Evolutionary conservation across 768 basidiomycete species (phyloP), one percentile per base, ranked within the genome.

Genomic region (Boletus edulis): DNA sequence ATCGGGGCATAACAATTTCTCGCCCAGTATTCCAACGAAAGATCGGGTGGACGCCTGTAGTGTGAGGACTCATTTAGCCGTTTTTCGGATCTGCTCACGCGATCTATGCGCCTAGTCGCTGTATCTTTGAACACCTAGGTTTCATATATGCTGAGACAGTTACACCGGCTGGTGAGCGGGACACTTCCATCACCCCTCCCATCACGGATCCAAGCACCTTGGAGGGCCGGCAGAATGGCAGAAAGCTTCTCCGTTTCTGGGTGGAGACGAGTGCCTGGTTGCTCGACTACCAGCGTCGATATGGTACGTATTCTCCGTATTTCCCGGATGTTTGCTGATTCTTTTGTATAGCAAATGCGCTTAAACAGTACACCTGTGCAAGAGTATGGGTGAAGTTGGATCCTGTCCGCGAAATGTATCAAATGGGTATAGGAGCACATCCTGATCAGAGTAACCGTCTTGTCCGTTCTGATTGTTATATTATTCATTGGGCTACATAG

Each of bases 221-320:
- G 10, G 70, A 75, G 38, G 85, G 85, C 17, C 78, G 71, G 54
- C 74, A 76, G 52, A 81, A 77, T 56, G 78, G 85, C 5, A 78
- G 79, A 22, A 85, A 78, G 63, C 77, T 93, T 4, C 76, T 93
- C 46, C 81, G 91, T 34, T 87, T 86, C 29, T 93, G 91, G 91
- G 78, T 91, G 17, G 91, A 94, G 66, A 70, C 86, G 9, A 72
- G 79, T 39, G 80, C 88, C 4, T 93, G 85, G 84, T 61, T 86
- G 18, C 71, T 76, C 5, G 81, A 89, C 50, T 89, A 78, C 58
- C 78, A 74, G 50, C 78, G 76, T 35, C 65, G 73, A 27, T 60
- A 81, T 58, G 67, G 81, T 84, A 67, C 24, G 73, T 52, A 15
- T 50, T 47, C 47, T 41, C 50, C 14, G 35, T 49, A 44, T 31